phyloP scores from a whole-genome alignment of 106 monocot species.

The Dioscorea zingiberensis region DNA sequence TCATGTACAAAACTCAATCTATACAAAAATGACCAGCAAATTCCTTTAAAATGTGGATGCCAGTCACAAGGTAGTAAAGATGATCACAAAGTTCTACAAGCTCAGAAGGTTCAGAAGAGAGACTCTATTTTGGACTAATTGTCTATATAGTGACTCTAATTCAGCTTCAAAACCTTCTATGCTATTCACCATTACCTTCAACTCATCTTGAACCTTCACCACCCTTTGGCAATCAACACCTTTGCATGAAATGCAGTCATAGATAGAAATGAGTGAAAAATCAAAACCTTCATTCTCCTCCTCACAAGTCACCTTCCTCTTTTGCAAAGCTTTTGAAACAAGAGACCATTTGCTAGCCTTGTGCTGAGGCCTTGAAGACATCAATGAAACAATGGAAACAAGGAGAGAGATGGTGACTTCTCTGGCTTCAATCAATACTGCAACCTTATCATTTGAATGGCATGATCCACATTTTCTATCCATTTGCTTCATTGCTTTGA shows the following conservation, averaged over 20 bases:
- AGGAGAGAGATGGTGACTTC: slow-evolving; percentile 21
- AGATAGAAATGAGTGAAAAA: not conserved
- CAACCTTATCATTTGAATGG: not conserved
- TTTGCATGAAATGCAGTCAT: slow-evolving; percentile 2
- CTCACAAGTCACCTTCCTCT: slow-evolving; percentile 11
- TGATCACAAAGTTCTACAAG: not conserved
- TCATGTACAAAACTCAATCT: not conserved
- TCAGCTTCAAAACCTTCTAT: slow-evolving; percentile 21
- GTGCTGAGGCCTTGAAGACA: not conserved
- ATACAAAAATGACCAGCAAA: slow-evolving; percentile 2
- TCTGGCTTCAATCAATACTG: slow-evolving; percentile 14
- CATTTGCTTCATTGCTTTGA: no score
- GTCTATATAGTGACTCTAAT: slow-evolving; percentile 27
- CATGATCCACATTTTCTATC: no score
- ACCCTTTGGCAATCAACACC: not conserved
- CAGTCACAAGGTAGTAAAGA: no score
- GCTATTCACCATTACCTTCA: slow-evolving; percentile 6
- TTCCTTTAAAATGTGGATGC: slow-evolving; percentile 9
- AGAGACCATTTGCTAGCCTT: slow-evolving; percentile 29
- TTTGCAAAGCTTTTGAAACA: slow-evolving; percentile 9
- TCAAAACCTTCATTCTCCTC: not conserved
- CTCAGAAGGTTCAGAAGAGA: slow-evolving; percentile 25
- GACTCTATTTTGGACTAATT: slow-evolving; percentile 32
- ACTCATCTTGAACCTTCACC: not conserved
- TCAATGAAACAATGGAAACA: not conserved